Percentiles rank a stretch among this genome's conserved stretches.
These are phyloP conservation scores for Kwoniella botswanensis DNA, from an alignment of 768 basidiomycete genomes.

Conservation along the genomic window DNA sequence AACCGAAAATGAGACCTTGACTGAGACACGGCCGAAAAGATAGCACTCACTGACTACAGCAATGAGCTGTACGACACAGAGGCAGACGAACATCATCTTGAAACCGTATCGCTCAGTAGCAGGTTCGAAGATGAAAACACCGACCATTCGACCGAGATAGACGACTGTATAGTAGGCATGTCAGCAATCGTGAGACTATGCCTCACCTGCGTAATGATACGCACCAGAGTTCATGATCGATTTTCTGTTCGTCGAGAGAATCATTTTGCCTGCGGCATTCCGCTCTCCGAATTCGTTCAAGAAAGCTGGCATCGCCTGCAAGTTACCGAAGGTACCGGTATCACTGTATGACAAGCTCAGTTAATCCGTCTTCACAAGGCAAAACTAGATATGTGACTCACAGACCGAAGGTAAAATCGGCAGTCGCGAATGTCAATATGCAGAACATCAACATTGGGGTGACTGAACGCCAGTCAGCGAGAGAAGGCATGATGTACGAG, in stretches of 20 bases:
- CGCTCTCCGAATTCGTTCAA: constrained; percentile 32
- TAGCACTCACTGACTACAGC: constrained; percentile 27
- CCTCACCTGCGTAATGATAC: background rate
- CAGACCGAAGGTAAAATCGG: constrained; percentile 32
- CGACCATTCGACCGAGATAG: constrained; percentile 25
- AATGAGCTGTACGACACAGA: constrained; percentile 23
- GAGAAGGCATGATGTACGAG: constrained; percentile 4
- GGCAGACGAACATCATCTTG: constrained; percentile 20
- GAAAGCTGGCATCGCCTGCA: constrained; percentile 34
- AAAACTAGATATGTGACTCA: background rate
- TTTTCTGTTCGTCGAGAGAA: constrained; percentile 22
- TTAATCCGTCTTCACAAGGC: too few species aligned
- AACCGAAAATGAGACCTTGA: too few species aligned
- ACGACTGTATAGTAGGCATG: constrained; percentile 13
- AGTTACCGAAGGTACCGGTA: constrained; percentile 30
- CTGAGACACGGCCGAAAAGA: too few species aligned
- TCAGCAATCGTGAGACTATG: background rate
- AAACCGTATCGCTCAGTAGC: constrained; percentile 29
- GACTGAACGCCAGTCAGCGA: constrained; percentile 23
- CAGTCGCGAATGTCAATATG: constrained; percentile 23
- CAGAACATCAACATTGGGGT: constrained; percentile 31
- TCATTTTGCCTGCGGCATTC: constrained; percentile 1
- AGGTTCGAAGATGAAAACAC: constrained; percentile 26
- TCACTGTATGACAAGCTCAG: constrained; percentile 15
- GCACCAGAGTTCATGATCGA: constrained; percentile 36